phyloP scores from a whole-genome alignment of 2,329 filamentous ascomycete species.

The Pseudocercospora vitis region DNA sequence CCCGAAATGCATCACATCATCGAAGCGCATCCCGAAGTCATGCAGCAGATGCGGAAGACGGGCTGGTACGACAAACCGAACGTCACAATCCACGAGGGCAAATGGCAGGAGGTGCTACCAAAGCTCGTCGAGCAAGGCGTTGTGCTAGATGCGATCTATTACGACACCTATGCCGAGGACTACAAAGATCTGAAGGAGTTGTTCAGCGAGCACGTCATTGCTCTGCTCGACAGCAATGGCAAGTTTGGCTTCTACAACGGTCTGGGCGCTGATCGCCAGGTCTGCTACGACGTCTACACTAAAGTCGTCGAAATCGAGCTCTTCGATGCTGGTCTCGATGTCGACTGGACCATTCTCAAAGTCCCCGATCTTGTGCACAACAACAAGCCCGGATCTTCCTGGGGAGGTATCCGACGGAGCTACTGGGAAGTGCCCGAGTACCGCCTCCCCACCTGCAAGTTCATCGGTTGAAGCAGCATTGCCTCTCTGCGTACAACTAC shows the following conservation, averaged over 20 bases:
- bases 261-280: conserved; percentile 83
- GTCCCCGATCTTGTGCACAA: conserved; percentile 62
- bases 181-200: conserved; percentile 82
- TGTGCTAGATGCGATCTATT: conserved; percentile 67
- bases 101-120: conserved; percentile 53
- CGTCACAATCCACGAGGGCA: conserved; percentile 50
- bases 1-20: conserved; percentile 52
- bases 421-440: conserved; percentile 78
- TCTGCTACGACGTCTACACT: conserved; percentile 95
- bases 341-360: conserved; percentile 77
- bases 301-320: conserved; percentile 87
- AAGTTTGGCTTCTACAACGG: conserved; percentile 68
- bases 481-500: background rate
- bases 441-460: conserved; percentile 70
- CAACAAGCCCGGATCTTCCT: conserved; percentile 12
- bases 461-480: conserved; percentile 58
- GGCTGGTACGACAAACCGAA: conserved; percentile 52
- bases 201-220: conserved; percentile 83
- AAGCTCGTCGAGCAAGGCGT: conserved; percentile 46
- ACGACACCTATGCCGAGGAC: conserved; percentile 95
- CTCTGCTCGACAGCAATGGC: conserved; percentile 63
- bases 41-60: conserved; percentile 47
- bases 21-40: conserved; percentile 53
- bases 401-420: conserved; percentile 20
- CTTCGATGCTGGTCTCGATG: conserved; percentile 82